Evolutionary conservation across 2,329 filamentous ascomycete genomes (phyloP).

Genomic region (Apiospora rasikravindrae): DNA sequence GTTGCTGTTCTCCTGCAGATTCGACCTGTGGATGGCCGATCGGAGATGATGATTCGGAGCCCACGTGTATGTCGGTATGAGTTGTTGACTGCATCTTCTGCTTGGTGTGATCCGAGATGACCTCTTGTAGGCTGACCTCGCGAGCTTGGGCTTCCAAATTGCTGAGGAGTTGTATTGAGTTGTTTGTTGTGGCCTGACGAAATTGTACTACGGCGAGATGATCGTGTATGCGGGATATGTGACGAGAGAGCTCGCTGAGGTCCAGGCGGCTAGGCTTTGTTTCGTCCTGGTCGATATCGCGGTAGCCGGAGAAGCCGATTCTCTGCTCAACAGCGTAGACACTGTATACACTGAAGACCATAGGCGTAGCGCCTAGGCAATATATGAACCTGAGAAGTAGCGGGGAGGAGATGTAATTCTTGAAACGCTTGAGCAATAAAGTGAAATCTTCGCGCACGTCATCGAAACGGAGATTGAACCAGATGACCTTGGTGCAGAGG

Average conservation of each 20-base stretch:
- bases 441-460: background rate
- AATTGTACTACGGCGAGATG: no score
- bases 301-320: background rate
- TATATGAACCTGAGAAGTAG: background rate
- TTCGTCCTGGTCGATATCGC: no score
- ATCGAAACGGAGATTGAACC: rapidly evolving
- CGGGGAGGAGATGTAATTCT: background rate
- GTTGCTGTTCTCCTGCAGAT: no score
- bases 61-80: no score
- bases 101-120: background rate
- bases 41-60: no score
- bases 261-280: background rate
- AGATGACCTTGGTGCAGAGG: background rate
- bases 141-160: background rate
- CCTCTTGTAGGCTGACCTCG: background rate
- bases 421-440: background rate
- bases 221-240: background rate
- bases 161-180: background rate
- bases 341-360: background rate
- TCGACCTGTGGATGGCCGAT: no score
- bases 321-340: background rate
- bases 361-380: background rate
- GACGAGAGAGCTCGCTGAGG: background rate
- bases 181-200: no score
- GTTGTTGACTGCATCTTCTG: background rate